Base-by-base conservation (phyloP, 83 land plant genomes). In the Thuja plicata region DNA sequence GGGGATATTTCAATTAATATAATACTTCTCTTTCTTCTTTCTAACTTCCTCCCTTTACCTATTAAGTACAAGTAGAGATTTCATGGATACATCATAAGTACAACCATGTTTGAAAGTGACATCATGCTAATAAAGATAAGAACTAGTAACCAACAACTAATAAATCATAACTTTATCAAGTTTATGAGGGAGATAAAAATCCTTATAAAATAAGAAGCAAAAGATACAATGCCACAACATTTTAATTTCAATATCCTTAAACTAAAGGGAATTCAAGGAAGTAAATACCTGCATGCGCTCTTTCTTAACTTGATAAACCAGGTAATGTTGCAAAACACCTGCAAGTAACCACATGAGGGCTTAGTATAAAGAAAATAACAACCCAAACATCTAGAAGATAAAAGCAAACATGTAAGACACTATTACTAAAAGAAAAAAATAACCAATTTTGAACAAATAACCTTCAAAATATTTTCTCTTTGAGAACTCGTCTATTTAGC, bases 251-350 rank as follows among this genome's bases (percentile, higher is more conserved):
- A 80, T 40, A 43, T 80, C n/a, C 35, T 82, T 2, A 45, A 82
- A 41, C 3, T 5, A 24, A 45, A 82, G 30, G 54, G 45, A 2
- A 82, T 4, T 5, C 40, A 82, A 3, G n/a, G 35, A 46, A 43
- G 15, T 45, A 82, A 45, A 45, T 82, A 43, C 85, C 85, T 82
- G 48, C 85, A 82, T 82, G 34, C 50, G 85, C 48, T 82, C 85
- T 82, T 46, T 82, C 85, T 82, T 82, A 17, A 82, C 85, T 82
- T 82, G 85, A 27, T 82, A 45, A 82, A 82, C 52, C 54, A 82
- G n/a, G 85, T 82, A 82, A 82, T 82, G 85, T 82, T 82, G 85
- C 85, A 82, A 46, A 82, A 82, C 24, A 3, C 85, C 85, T 82
- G 32, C 50, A n/a, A 82, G 34, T 30, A 82, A 46, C 55, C 54